Evolutionary conservation across 805 yeast species (phyloP).

Genomic region (Candida vaughaniae): DNA sequence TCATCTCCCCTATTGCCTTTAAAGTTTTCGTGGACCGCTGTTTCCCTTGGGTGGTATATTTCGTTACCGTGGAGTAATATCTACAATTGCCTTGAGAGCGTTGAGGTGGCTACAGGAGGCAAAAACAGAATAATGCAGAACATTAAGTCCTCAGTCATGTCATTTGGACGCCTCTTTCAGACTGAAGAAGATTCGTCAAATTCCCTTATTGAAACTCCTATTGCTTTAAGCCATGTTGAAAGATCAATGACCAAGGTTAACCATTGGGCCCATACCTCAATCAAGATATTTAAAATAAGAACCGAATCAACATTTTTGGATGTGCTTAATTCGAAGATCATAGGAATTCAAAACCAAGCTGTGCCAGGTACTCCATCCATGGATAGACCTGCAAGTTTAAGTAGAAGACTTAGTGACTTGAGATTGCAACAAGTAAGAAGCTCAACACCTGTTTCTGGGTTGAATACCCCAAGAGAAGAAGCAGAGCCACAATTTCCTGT

Average conservation of each 20-base stretch:
- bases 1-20: constrained; percentile 43
- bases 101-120: constrained; percentile 20
- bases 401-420: constrained; percentile 48
- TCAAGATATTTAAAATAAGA: constrained; percentile 50
- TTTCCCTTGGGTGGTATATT: constrained; percentile 75
- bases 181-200: constrained; percentile 7
- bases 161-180: constrained; percentile 34
- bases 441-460: constrained; percentile 21
- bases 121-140: constrained; percentile 39
- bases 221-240: constrained; percentile 22
- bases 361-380: constrained; percentile 34
- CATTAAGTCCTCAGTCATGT: constrained; percentile 31
- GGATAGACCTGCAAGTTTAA: constrained; percentile 47
- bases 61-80: constrained; percentile 63
- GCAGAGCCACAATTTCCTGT: constrained; percentile 19
- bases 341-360: constrained; percentile 11
- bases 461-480: constrained; percentile 31
- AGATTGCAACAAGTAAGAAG: constrained; percentile 30
- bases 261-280: constrained; percentile 52
- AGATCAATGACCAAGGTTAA: constrained; percentile 37
- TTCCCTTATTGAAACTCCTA: constrained; percentile 12
- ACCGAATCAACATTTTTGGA: constrained; percentile 18
- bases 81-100: constrained; percentile 29
- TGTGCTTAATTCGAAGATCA: constrained; percentile 13
- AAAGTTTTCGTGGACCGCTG: constrained; percentile 59